These are phyloP conservation scores for Termitomyces sp. DNA, from an alignment of 768 basidiomycete species.

Conservation along the genomic window DNA sequence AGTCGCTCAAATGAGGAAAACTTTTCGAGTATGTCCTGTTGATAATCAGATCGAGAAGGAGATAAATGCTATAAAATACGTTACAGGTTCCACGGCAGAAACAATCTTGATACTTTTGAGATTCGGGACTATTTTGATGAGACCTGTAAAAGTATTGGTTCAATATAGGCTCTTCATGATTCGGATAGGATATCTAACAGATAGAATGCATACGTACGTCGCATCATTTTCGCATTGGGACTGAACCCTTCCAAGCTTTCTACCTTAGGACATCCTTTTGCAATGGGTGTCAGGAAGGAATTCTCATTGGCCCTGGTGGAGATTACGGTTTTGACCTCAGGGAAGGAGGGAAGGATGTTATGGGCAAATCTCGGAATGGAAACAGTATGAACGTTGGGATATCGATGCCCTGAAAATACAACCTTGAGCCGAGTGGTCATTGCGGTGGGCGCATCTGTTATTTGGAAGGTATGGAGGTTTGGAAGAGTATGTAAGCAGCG, in stretches of 20 bases:
- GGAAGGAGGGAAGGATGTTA: not conserved
- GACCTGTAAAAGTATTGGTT: not conserved
- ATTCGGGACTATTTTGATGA: not conserved
- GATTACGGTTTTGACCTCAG: not conserved
- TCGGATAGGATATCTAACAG: not conserved
- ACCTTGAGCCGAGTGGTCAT: not conserved
- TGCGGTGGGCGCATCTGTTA: not conserved
- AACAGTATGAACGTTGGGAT: not conserved
- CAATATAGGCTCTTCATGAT: not conserved
- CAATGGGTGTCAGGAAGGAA: not conserved
- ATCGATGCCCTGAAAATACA: not conserved
- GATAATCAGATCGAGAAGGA: not conserved
- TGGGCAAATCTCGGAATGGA: not conserved
- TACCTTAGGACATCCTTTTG: not conserved
- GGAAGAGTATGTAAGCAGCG: not conserved
- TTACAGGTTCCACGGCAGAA: not conserved
- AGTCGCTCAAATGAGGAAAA: not conserved
- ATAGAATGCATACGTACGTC: not conserved
- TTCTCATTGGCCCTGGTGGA: not conserved
- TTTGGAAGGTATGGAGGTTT: not conserved
- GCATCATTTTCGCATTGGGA: not conserved
- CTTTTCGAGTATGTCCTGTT: not conserved
- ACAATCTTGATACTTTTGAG: not conserved
- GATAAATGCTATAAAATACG: not conserved
- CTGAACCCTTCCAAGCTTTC: not conserved